Conservation (phyloP, 108 stramenopile genomes). For the Fistulifera pelliculosa region DNA sequence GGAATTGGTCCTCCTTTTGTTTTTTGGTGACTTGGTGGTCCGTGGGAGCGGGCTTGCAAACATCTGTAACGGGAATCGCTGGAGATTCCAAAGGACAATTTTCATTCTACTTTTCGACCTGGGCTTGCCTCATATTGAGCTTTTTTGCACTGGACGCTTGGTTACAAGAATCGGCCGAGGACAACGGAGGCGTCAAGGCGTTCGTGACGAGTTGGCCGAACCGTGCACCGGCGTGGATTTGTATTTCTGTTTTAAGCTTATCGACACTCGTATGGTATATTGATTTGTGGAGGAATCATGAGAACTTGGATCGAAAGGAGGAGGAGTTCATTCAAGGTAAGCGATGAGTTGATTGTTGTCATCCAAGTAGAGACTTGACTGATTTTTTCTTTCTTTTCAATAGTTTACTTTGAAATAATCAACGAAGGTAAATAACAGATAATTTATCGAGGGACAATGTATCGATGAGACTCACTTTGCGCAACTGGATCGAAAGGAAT, state of each 20-base stretch:
- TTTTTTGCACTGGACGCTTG: constrained; percentile 48
- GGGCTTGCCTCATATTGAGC: constrained; percentile 41
- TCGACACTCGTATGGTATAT: constrained; percentile 46
- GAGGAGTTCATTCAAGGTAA: constrained; percentile 5
- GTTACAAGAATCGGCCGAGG: constrained; percentile 38
- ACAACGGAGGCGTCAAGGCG: constrained; percentile 28
- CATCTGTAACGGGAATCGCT: constrained; percentile 49
- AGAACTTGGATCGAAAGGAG: constrained; percentile 6
- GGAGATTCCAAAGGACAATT: constrained; percentile 66
- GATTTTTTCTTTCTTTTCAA: background rate
- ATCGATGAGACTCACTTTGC: no score
- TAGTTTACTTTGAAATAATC: background rate
- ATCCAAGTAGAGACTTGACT: background rate
- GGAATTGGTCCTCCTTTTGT: constrained; percentile 32
- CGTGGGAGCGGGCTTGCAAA: constrained; percentile 50
- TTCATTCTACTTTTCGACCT: constrained; percentile 57
- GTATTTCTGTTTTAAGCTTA: constrained; percentile 36
- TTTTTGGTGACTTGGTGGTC: constrained; percentile 63
- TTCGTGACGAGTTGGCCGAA: constrained; percentile 65
- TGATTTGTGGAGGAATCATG: constrained; percentile 33
- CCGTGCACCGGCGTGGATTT: constrained; percentile 62
- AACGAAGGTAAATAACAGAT: no score
- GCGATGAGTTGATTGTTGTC: no score
- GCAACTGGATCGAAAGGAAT: constrained; percentile 17
- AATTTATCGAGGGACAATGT: background rate